Percentiles rank a stretch among this genome's conserved stretches.
These are phyloP conservation scores for Eucalyptus paniculata DNA, from an alignment of 345 rosid genomes.

Conservation along the genomic window DNA sequence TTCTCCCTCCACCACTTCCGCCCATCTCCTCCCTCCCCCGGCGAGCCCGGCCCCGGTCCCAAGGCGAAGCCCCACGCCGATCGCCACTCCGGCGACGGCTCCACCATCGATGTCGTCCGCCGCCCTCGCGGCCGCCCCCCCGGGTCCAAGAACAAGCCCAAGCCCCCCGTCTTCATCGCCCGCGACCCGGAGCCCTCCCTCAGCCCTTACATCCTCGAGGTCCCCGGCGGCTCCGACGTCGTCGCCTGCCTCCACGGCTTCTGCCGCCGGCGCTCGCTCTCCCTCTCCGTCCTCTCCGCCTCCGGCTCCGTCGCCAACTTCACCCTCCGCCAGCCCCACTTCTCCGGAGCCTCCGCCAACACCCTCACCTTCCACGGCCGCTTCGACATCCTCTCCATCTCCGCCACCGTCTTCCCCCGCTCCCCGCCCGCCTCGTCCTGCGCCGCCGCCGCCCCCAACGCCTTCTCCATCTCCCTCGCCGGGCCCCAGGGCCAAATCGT, in stretches of 20 bases:
- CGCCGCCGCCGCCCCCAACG: constrained; percentile 21
- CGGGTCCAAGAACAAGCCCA: constrained; percentile 81
- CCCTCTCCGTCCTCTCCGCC: constrained; percentile 60
- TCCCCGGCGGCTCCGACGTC: constrained; percentile 65
- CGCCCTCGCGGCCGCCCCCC: constrained; percentile 89
- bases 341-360: constrained; percentile 33
- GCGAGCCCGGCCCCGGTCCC: background rate
- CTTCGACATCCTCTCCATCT: constrained; percentile 77
- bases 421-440: constrained; percentile 4
- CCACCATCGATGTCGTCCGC: constrained; percentile 61
- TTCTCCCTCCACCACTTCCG: background rate
- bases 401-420: constrained; percentile 66
- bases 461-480: constrained; percentile 62
- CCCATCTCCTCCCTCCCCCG: background rate
- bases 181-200: constrained; percentile 60
- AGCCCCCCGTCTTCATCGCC: constrained; percentile 42
- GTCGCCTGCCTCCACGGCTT: constrained; percentile 49
- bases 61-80: background rate
- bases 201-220: constrained; percentile 87
- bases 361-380: constrained; percentile 79
- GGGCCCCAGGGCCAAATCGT: constrained; percentile 95
- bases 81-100: constrained; percentile 29
- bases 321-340: constrained; percentile 78
- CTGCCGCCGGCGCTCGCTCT: constrained; percentile 50
- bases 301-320: constrained; percentile 87